Base-by-base conservation (phyloP, 495 filamentous ascomycete genomes). In the Tuber magnatum region DNA sequence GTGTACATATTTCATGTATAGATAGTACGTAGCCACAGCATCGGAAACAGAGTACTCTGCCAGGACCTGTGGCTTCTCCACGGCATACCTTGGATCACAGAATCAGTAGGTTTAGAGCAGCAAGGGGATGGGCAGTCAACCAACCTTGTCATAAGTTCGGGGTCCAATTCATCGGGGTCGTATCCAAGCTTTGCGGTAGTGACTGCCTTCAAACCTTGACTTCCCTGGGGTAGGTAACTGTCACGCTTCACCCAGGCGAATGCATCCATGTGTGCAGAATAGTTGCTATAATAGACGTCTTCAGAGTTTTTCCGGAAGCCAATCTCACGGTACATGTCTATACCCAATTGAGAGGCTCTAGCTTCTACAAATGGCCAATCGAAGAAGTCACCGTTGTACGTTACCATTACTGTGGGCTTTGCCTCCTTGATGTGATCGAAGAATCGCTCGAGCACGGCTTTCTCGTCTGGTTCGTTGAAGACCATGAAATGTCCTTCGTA, bases 1-100 rank as follows among this genome's bases (percentile, higher is more conserved):
- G 82, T 99, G 95, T 35, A 99, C 93, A 84, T 99, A 99, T 92
- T 99, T 99, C 95, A 98, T 99, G 86, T 99, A 99, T 68, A 99
- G 87, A 82, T 99, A 99, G 83, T 98, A 99, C 3, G 95, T 99
- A 4, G 95, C 95, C 32, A 99, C 95, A 42, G 95, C 95, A 88
- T 99, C 95, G 78, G 95, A 99, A 68, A 99, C 95, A 0, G 95
- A 99, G 85, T 99, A 99, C 78, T 99, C 95, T 2, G 95, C 94
- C 68, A 99, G 85, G 0, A 92, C 95, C 82, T 99, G 95, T 1
- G 95, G 95, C 76, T 92, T 87, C 85, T 99, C 96, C 75, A 87
- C 90, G 22, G 95, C 95, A 84, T 97, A 97, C 51, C 81, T 82
- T 71, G 32, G 24, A 65, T 38, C 76, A 20, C 51, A 24, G 42